Evolutionary conservation across 1,284 basidiomycete genomes (phyloP), one percentile per base, ranked within the genome.

Genomic region (Lignosus rhinocerotis): DNA sequence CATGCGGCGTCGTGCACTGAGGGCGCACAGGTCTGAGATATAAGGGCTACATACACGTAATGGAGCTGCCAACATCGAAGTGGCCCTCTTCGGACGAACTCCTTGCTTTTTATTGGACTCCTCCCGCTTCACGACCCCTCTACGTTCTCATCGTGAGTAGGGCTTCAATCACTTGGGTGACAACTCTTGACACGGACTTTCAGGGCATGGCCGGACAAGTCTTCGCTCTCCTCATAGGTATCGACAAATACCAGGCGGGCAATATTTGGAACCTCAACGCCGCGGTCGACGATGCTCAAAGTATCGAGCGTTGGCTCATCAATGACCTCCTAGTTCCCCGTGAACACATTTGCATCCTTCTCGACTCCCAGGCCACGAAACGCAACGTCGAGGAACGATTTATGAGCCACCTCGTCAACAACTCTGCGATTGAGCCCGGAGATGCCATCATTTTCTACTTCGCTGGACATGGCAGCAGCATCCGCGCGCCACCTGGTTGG

Each of bases 371-470:
- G 44, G 87, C 86, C 0, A 84, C 86, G 5, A 84, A 85, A 65
- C 72, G 74, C 38, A 75, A 74, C 57, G 86, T 89, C 44, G 83
- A 87, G 65, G 76, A 83, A 62, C 73, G 69, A 2, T 83, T 89
- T 66, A 80, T 80, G 75, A 72, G 72, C 4, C 85, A 88, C 63
- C 76, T 89, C 39, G 72, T 83, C 61, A 80, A 82, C 66, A 87
- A 89, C 64, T 72, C 79, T 11, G 72, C 71, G 30, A 85, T 89
- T 51, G 77, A 82, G 39, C 72, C 69, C 31, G 86, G 81, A 16
- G 86, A 89, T 58, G 82, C 86, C 33, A 78, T 89, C 43, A 64
- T 89, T 59, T 70, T 89, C 53, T 89, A 86, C 65, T 89, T 86
- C 65, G 84, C 87, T 36, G 86, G 87, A 17, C 86, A 88, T 66